Evolutionary conservation across 176 grass and related monocot genomes (phyloP).

Genomic region (Raddia guianensis): DNA sequence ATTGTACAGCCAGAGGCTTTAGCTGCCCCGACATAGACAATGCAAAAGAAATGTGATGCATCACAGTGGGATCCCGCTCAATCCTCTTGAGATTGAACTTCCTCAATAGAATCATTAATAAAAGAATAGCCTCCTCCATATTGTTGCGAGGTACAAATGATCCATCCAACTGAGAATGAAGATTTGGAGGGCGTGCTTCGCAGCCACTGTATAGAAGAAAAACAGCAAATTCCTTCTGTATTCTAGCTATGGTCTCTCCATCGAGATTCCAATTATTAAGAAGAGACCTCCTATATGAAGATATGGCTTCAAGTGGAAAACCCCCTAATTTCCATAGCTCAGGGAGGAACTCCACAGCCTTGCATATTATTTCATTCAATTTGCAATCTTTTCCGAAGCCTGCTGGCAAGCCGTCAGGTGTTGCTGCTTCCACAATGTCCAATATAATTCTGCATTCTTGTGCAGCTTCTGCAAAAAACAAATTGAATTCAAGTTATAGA

Average conservation of each 20-base stretch:
- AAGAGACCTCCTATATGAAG: slow-evolving; percentile 83
- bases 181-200: slow-evolving; percentile 79
- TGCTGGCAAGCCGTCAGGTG: slow-evolving; percentile 63
- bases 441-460: slow-evolving; percentile 83
- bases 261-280: slow-evolving; percentile 87
- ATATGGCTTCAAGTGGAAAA: slow-evolving; percentile 75
- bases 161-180: slow-evolving; percentile 85
- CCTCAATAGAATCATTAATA: slow-evolving; percentile 86
- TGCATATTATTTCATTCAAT: slow-evolving; percentile 92
- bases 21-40: slow-evolving; percentile 75
- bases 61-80: slow-evolving; percentile 69
- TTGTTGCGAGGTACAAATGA: slow-evolving; percentile 90
- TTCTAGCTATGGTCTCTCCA: slow-evolving; percentile 60
- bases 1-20: slow-evolving; percentile 62
- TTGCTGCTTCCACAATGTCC: slow-evolving; percentile 74
- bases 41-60: slow-evolving; percentile 87
- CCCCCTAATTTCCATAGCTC: slow-evolving; percentile 79
- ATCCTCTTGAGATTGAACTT: slow-evolving; percentile 82
- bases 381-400: slow-evolving; percentile 70
- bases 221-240: slow-evolving; percentile 88
- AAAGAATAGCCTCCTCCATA: slow-evolving; percentile 92
- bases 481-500: slow-evolving; percentile 38
- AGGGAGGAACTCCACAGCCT: slow-evolving; percentile 84
- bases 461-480: slow-evolving; percentile 77
- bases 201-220: slow-evolving; percentile 91